A percentile compares a stretch with the other conserved stretches of the same genome.
phyloP scores from a whole-genome alignment of 306 rosid genomes.

The Lagenaria siceraria region DNA sequence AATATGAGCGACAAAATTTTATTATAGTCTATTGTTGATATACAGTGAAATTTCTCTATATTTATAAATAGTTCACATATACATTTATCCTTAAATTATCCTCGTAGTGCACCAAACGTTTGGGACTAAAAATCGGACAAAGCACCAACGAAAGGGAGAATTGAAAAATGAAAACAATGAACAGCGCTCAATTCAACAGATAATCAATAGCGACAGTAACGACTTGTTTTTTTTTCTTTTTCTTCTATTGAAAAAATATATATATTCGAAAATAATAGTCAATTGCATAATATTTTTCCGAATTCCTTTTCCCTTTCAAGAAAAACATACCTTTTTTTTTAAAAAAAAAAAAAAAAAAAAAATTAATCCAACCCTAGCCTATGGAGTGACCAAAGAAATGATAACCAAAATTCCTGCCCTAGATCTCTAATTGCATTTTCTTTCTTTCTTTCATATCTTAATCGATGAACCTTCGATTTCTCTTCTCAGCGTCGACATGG shows the following conservation, averaged over 20 bases:
- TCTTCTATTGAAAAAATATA: background rate
- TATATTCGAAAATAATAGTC: background rate
- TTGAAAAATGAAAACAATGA: background rate
- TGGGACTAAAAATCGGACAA: no score
- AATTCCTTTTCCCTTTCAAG: no score
- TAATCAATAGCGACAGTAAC: background rate
- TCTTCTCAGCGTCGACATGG: background rate
- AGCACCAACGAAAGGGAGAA: background rate
- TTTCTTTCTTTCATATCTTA: background rate
- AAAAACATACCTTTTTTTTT: no score
- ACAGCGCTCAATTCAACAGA: background rate
- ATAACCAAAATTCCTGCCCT: constrained; percentile 1
- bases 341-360: no score
- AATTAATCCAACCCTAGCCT: background rate
- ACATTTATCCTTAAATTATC: no score
- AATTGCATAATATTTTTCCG: background rate
- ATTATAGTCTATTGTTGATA: no score
- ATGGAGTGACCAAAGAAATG: background rate
- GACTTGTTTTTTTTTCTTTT: background rate
- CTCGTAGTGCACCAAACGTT: no score
- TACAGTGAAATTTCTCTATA: no score
- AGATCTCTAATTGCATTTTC: constrained; percentile 14
- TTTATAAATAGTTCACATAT: no score
- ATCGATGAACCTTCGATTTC: background rate
- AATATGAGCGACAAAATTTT: no score